Percentiles rank a stretch among this genome's conserved stretches.
These are phyloP conservation scores for Fomitopsis palustris DNA, from an alignment of 1,284 basidiomycete genomes.

Conservation along the genomic window DNA sequence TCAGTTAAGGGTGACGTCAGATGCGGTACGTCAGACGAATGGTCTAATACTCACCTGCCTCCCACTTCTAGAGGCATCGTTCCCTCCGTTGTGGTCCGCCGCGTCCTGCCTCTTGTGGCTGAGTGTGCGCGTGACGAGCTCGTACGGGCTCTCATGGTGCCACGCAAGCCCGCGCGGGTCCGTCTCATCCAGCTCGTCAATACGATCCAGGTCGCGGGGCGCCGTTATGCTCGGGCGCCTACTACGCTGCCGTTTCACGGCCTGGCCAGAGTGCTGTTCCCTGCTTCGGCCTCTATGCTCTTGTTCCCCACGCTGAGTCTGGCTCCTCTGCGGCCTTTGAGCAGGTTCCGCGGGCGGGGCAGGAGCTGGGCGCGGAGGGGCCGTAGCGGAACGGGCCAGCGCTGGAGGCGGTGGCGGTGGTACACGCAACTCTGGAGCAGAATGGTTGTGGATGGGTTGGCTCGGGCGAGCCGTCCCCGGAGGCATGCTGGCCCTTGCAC, in stretches of 20 bases:
- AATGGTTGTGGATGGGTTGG: constrained; percentile 17
- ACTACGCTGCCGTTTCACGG: constrained; percentile 19
- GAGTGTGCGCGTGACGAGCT: constrained; percentile 36
- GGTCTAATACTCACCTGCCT: background rate
- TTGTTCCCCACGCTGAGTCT: constrained; percentile 1
- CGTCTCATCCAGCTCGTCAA: constrained; percentile 73
- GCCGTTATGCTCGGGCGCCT: constrained; percentile 25
- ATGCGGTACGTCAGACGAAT: background rate
- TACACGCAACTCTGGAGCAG: constrained; percentile 22
- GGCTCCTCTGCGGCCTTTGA: background rate
- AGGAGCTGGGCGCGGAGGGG: constrained; percentile 20
- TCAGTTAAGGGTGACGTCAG: background rate
- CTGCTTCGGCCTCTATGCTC: constrained; percentile 6
- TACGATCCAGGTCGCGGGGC: constrained; percentile 53
- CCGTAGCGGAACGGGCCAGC: background rate
- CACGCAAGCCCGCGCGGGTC: constrained; percentile 57
- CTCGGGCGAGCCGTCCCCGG: constrained; percentile 14
- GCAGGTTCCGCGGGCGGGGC: constrained; percentile 5
- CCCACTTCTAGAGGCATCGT: background rate
- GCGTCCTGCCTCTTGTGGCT: constrained; percentile 9
- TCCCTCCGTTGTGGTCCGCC: background rate
- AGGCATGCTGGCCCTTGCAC: background rate
- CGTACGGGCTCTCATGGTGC: constrained; percentile 70
- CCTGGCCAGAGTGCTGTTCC: constrained; percentile 9
- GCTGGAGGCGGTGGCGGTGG: constrained; percentile 16